phyloP scores from a whole-genome alignment of 306 rosid genomes.

The Gillenia trifoliata region DNA sequence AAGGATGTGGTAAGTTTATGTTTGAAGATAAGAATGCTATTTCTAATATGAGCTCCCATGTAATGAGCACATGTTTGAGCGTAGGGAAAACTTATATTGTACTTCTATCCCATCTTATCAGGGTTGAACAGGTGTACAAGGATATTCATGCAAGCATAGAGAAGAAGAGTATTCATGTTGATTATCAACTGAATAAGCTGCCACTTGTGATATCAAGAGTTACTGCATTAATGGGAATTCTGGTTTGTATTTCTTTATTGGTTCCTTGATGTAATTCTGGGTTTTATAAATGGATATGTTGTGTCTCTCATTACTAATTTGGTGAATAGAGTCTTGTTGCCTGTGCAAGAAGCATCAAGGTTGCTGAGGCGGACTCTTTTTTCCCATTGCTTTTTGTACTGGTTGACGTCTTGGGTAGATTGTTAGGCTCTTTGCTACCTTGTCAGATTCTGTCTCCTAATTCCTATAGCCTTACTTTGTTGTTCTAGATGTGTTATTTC shows the following conservation, averaged over 20 bases:
- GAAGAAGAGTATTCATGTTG: conserved; percentile 27
- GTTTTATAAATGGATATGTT: not conserved
- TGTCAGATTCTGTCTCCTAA: not conserved
- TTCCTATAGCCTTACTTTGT: not conserved
- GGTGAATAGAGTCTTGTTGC: not conserved
- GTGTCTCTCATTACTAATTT: not conserved
- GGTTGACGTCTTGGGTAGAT: not conserved
- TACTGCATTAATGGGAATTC: conserved; percentile 84
- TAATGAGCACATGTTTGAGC: not conserved
- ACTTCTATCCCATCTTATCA: conserved; percentile 30
- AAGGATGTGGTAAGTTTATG: conserved; percentile 61
- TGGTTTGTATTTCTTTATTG: conserved; percentile 49
- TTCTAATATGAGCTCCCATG: not conserved
- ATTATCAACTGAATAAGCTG: conserved; percentile 58
- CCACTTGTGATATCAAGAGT: conserved; percentile 80
- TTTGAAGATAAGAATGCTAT: conserved; percentile 1
- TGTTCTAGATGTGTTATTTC: not conserved
- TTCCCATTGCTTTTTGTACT: not conserved
- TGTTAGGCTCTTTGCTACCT: not conserved
- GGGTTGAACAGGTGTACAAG: conserved; percentile 72
- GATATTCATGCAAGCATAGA: conserved; percentile 55
- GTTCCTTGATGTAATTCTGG: conserved; percentile 6
- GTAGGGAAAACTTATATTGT: conserved; percentile 8
- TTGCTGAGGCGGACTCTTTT: not conserved
- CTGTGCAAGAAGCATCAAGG: not conserved